A percentile compares a stretch with the other conserved stretches of the same genome.
phyloP scores from a whole-genome alignment of 352 stramenopile genomes.

The Globisporangium yorkense region DNA sequence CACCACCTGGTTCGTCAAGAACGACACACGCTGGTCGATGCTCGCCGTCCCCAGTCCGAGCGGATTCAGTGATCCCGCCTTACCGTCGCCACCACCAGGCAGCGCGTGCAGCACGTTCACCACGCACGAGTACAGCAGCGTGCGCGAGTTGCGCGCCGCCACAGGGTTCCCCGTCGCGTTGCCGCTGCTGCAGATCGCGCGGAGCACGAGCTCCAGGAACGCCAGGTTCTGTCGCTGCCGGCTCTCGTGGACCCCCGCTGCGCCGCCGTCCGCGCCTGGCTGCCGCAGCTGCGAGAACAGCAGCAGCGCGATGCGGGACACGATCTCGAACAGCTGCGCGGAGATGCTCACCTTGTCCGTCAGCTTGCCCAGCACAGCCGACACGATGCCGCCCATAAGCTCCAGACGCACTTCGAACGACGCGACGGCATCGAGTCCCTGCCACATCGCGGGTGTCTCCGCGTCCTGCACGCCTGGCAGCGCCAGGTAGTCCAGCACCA shows the following conservation, averaged over 20 bases:
- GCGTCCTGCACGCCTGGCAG: slow-evolving; percentile 33
- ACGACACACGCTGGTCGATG: slow-evolving; percentile 10
- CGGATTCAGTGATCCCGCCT: slow-evolving; percentile 5
- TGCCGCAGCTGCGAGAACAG: slow-evolving; percentile 47
- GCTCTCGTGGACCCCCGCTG: slow-evolving; percentile 11
- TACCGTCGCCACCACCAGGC: slow-evolving; percentile 12
- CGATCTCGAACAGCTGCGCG: slow-evolving; percentile 75
- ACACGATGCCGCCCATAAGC: slow-evolving; percentile 57
- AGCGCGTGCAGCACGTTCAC: slow-evolving; percentile 60
- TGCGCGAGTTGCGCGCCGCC: slow-evolving; percentile 68
- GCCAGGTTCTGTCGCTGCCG: slow-evolving; percentile 28
- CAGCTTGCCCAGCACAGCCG: slow-evolving; percentile 56
- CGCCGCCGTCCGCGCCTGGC: slow-evolving; percentile 8
- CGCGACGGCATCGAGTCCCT: slow-evolving; percentile 48
- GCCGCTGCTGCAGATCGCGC: slow-evolving; percentile 52
- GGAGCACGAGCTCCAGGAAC: slow-evolving; percentile 63
- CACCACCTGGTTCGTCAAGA: slow-evolving; percentile 53
- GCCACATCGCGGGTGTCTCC: slow-evolving; percentile 41
- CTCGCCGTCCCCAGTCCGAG: slow-evolving; percentile 5
- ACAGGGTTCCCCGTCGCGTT: slow-evolving; percentile 61
- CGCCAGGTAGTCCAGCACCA: slow-evolving; percentile 70
- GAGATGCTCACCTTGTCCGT: slow-evolving; percentile 41
- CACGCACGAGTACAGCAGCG: slow-evolving; percentile 71
- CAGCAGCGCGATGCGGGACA: slow-evolving; percentile 56
- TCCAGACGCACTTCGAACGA: slow-evolving; percentile 53